Percentiles rank a stretch among this genome's conserved stretches.
Evolutionary conservation across 2,329 filamentous ascomycete species (phyloP).

Genomic region (Pseudogymnoascus sp.): DNA sequence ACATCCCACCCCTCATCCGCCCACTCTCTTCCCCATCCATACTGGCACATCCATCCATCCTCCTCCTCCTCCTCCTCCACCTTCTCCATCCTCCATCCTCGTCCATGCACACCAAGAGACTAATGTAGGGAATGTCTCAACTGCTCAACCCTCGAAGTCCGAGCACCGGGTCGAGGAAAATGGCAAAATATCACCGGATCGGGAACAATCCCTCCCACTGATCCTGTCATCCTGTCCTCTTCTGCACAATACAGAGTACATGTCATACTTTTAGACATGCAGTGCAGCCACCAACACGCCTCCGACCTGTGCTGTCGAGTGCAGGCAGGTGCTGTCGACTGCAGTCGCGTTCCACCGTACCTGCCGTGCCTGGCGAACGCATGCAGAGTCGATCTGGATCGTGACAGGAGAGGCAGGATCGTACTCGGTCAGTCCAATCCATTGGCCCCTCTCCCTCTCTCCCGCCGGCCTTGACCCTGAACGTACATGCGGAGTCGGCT

Average conservation of each 20-base stretch:
- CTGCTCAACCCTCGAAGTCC: background rate
- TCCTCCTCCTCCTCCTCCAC: background rate
- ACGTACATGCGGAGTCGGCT: background rate
- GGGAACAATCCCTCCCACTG: background rate
- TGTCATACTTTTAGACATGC: constrained; percentile 3
- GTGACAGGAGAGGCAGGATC: constrained; percentile 4
- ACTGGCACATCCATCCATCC: background rate
- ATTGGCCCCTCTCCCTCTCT: background rate
- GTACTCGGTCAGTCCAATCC: background rate
- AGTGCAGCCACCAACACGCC: constrained; percentile 1
- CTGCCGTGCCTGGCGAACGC: background rate
- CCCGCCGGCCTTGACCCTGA: background rate
- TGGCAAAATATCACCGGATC: background rate
- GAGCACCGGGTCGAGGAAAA: constrained; percentile 1
- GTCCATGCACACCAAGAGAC: background rate
- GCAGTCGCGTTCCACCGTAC: background rate
- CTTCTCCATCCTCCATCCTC: background rate
- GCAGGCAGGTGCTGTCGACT: background rate
- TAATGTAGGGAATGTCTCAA: background rate
- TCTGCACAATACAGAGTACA: background rate
- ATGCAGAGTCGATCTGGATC: constrained; percentile 5
- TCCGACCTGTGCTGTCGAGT: background rate
- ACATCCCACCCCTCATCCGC: background rate
- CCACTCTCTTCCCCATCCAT: background rate
- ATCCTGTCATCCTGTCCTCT: background rate